phyloP scores from a whole-genome alignment of 108 stramenopile genomes.

The Chaetoceros muelleri region DNA sequence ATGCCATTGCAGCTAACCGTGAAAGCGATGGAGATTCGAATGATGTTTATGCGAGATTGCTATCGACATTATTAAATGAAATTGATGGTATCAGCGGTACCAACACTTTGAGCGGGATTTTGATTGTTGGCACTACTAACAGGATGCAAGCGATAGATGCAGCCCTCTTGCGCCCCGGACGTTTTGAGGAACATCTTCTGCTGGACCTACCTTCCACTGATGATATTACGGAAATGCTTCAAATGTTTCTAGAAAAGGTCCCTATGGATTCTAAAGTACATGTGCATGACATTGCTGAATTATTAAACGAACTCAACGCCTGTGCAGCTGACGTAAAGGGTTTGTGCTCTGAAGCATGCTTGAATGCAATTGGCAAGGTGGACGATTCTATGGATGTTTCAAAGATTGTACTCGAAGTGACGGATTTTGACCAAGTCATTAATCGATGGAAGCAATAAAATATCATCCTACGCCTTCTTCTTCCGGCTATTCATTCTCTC shows the following conservation, averaged over 20 bases:
- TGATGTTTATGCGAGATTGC: conserved; percentile 47
- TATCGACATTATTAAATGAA: conserved; percentile 94
- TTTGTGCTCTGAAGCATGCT: neutral
- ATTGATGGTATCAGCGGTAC: conserved; percentile 92
- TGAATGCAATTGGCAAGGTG: neutral
- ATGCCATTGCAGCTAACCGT: conserved; percentile 82
- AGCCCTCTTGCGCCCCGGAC: conserved; percentile 92
- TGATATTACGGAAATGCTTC: conserved; percentile 32
- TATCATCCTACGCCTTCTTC: too few species aligned
- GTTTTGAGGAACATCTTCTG: conserved; percentile 78
- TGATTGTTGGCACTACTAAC: conserved; percentile 96
- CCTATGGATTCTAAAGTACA: neutral
- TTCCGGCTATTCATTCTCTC: too few species aligned
- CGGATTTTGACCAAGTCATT: neutral
- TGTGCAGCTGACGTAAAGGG: neutral
- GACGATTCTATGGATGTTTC: neutral
- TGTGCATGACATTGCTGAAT: neutral
- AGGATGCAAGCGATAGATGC: conserved; percentile 83
- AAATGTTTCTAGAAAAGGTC: neutral
- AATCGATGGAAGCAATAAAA: neutral
- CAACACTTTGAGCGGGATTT: conserved; percentile 61
- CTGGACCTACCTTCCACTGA: conserved; percentile 27
- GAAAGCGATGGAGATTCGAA: conserved; percentile 50
- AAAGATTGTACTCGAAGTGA: neutral
- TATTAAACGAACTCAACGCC: neutral